Conservation (phyloP, 164 flowering plant species). For the Aristolochia contorta region DNA sequence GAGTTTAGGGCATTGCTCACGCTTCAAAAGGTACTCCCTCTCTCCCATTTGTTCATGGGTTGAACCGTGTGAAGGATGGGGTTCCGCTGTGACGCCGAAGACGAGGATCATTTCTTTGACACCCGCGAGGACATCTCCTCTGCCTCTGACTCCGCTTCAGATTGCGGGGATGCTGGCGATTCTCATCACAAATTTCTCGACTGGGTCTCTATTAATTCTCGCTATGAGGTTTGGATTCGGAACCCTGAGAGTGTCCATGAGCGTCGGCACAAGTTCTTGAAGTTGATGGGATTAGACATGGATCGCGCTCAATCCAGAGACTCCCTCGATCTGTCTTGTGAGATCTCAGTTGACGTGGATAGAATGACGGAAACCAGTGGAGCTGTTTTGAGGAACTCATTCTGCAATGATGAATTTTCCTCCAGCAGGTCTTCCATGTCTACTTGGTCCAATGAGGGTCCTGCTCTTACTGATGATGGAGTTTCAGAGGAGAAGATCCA, state of each 20-base stretch:
- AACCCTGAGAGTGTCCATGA: conserved; percentile 41
- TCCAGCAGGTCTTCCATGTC: conserved; percentile 25
- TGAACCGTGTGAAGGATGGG: conserved; percentile 14
- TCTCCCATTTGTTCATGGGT: conserved; percentile 4
- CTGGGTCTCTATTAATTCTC: conserved; percentile 8
- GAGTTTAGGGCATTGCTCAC: conserved; percentile 9
- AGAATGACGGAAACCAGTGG: conserved; percentile 33
- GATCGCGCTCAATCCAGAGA: conserved; percentile 20
- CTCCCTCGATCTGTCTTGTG: conserved; percentile 11
- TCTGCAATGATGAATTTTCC: conserved; percentile 20
- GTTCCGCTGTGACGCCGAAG: conserved; percentile 22
- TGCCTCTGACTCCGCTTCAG: conserved; percentile 41
- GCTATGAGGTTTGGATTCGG: conserved; percentile 47
- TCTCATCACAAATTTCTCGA: conserved; percentile 2
- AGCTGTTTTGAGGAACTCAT: conserved; percentile 34
- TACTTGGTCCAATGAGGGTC: conserved; percentile 3
- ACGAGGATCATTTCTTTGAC: conserved; percentile 56
- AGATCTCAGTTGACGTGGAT: conserved; percentile 8
- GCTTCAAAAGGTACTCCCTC: conserved; percentile 5
- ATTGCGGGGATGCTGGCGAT: conserved; percentile 24
- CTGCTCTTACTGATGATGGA: conserved; percentile 11
- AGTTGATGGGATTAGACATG: conserved; percentile 34
- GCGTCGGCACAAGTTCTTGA: conserved; percentile 49
- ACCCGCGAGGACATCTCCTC: conserved; percentile 47
- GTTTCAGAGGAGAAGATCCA: conserved; percentile 14